phyloP scores from a whole-genome alignment of 164 flowering plant genomes.

The grape (Vitis vinifera) region DNA sequence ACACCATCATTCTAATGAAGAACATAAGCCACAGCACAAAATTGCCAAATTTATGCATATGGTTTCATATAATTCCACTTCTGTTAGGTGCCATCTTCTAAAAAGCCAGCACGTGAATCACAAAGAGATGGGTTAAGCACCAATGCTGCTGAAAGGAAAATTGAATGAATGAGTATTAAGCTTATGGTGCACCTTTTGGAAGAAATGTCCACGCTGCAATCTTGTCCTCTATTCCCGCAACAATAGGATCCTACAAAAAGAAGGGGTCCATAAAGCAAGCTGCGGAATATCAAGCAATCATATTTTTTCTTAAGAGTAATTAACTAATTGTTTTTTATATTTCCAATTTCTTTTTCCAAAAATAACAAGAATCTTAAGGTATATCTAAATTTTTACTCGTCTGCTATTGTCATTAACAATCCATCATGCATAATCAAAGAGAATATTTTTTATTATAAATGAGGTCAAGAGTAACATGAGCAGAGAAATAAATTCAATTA shows the following conservation, averaged over 20 bases:
- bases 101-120: background rate
- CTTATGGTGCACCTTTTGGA: slow-evolving; percentile 67
- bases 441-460: background rate
- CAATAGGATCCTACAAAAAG: slow-evolving; percentile 70
- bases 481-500: background rate
- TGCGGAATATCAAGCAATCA: background rate
- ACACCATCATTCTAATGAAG: no score
- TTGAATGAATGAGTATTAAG: background rate
- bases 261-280: background rate
- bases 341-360: background rate
- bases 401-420: background rate
- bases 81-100: no score
- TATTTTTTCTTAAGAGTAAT: no score
- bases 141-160: background rate
- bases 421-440: background rate
- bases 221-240: slow-evolving; percentile 83
- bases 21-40: no score
- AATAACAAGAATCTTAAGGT: background rate
- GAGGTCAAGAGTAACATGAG: background rate
- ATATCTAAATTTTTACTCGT: background rate
- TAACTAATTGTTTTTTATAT: background rate
- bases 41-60: no score
- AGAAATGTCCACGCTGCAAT: slow-evolving; percentile 94
- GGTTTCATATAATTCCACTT: no score
- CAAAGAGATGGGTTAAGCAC: background rate